These are phyloP conservation scores for Penicillium thymicola DNA, from an alignment of 2,329 filamentous ascomycete genomes.

Conservation along the genomic window DNA sequence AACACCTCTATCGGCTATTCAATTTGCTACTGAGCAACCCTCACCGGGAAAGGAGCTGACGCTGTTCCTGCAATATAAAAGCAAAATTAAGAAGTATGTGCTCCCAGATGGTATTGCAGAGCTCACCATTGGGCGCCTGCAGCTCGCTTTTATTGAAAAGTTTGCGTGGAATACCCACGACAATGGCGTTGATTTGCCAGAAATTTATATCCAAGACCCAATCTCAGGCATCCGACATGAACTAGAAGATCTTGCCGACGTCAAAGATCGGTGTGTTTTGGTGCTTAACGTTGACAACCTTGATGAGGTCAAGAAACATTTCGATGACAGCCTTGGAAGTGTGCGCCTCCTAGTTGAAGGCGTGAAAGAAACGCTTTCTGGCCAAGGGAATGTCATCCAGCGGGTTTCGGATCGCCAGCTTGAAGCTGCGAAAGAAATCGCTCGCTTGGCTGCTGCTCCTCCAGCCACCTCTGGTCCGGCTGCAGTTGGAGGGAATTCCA, in stretches of 20 bases:
- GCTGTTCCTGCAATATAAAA: conserved; percentile 92
- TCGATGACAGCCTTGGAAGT: conserved; percentile 83
- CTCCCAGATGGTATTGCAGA: conserved; percentile 79
- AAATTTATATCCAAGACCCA: conserved; percentile 97
- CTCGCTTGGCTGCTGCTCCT: conserved; percentile 57
- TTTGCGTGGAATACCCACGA: conserved; percentile 98
- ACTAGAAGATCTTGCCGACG: conserved; percentile 84
- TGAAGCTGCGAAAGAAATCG: conserved; percentile 83
- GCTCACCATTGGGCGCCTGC: conserved; percentile 79
- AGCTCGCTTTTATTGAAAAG: conserved; percentile 97
- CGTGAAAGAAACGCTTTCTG: conserved; percentile 77
- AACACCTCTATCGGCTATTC: conserved; percentile 49
- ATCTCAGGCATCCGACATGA: conserved; percentile 96
- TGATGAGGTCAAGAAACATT: conserved; percentile 93
- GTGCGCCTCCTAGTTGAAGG: conserved; percentile 81
- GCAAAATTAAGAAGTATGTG: conserved; percentile 93
- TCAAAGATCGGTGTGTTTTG: conserved; percentile 93
- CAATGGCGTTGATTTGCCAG: conserved; percentile 86
- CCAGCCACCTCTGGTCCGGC: conserved; percentile 22
- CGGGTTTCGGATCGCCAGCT: conserved; percentile 87
- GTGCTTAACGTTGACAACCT: conserved; percentile 89
- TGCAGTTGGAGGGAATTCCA: conserved; percentile 25
- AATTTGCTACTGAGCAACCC: conserved; percentile 60
- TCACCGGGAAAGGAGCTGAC: conserved; percentile 81
- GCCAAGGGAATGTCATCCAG: conserved; percentile 77